Conservation (phyloP, 495 filamentous ascomycete genomes). For the Venustampulla echinocandica region DNA sequence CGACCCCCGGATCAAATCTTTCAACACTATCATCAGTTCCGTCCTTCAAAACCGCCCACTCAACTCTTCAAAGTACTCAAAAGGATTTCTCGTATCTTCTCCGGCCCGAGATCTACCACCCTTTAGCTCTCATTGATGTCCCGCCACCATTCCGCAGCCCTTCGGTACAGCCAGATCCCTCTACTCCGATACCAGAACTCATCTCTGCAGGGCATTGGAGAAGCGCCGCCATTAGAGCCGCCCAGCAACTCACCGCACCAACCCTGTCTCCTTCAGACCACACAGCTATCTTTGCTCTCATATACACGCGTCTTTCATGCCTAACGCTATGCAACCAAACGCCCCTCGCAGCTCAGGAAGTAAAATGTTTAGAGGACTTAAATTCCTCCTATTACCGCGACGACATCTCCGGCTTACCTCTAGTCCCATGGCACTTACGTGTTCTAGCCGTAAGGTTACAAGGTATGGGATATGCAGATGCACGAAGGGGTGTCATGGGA, state of each 20-base stretch:
- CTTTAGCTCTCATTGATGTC: constrained; percentile 55
- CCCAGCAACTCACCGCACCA: constrained; percentile 49
- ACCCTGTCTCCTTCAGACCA: constrained; percentile 41
- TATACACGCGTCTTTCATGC: constrained; percentile 78
- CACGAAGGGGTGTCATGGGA: constrained; percentile 72
- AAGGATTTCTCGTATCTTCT: constrained; percentile 78
- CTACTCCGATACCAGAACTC: constrained; percentile 44
- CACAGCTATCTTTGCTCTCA: constrained; percentile 58
- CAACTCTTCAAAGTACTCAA: constrained; percentile 5
- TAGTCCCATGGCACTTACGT: constrained; percentile 82
- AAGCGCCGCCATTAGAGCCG: constrained; percentile 63
- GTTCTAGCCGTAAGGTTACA: constrained; percentile 75
- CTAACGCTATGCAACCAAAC: constrained; percentile 63
- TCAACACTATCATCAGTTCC: constrained; percentile 12
- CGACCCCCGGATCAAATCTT: constrained; percentile 19
- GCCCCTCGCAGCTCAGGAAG: constrained; percentile 74
- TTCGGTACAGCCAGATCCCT: constrained; percentile 27
- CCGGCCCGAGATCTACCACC: constrained; percentile 71
- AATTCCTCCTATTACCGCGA: constrained; percentile 61
- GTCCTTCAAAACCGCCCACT: constrained; percentile 10
- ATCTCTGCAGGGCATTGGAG: constrained; percentile 56
- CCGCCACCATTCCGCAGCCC: constrained; percentile 51
- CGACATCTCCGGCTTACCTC: constrained; percentile 39
- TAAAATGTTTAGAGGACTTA: constrained; percentile 73
- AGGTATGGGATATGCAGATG: constrained; percentile 74